Base-by-base conservation (phyloP, 371 early-diverging fungal species). In the Mortierella sp. region DNA sequence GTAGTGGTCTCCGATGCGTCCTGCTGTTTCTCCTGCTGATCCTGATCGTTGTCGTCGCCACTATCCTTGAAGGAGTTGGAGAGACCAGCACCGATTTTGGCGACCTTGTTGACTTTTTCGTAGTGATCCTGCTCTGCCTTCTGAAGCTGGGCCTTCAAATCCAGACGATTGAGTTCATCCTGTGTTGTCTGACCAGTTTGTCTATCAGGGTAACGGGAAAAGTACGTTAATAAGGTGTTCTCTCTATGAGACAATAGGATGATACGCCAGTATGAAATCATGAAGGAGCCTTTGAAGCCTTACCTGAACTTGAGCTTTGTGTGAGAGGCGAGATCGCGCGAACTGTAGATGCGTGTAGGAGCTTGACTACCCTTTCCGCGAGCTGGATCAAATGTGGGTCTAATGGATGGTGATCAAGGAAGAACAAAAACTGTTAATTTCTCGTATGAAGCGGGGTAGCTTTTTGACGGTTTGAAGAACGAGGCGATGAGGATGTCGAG, bases 261-360 rank as follows among this genome's bases (percentile, higher is more conserved):
- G n/a, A n/a, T n/a, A n/a, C n/a, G n/a, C n/a, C n/a, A n/a, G n/a
- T n/a, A n/a, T n/a, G n/a, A n/a, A n/a, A n/a, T n/a, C n/a, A n/a
- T n/a, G n/a, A n/a, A n/a, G n/a, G 1, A 52, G 11, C 22, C 24
- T n/a, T 47, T 24, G 13, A n/a, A 26, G 47, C 72, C 45, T 52
- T 87, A 90, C 92, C 96, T 89, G 81, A 91, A 91, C 86, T 98
- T 98, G 73, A 98, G 92, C 74, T 94, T 94, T 26, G 95, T 96
- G 77, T 98, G 97, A 19, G 95, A 89, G 31, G 94, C 92, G 48
- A 97, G 88, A 86, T 96, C 97, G 71, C 95, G 92, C 68, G 94
- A 88, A 65, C 94, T 91, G 63, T 91, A 88, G 77, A 94, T 92
- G 67, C 91, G 89, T 47, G 94, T 91, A 6, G 97, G 95, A 44